These are phyloP conservation scores for Teratosphaeria zuluensis DNA, from an alignment of 2,329 filamentous ascomycete genomes.

Conservation along the genomic window DNA sequence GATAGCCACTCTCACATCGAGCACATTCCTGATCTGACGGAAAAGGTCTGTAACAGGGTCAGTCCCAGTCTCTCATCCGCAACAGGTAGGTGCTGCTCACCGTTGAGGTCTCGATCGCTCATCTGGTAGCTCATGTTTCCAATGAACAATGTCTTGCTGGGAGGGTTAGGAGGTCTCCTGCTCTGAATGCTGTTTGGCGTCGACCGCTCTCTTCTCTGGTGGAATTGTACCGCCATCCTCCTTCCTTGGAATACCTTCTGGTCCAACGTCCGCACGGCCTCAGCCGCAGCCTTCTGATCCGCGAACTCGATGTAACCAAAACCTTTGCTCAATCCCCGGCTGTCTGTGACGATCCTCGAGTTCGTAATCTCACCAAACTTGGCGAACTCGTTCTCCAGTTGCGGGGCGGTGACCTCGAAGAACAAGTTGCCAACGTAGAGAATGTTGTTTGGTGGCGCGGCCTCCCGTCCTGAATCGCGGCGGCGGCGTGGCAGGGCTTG, in stretches of 20 bases:
- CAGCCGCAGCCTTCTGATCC: constrained; percentile 41
- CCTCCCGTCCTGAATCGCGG: neutral
- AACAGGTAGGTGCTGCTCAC: constrained; percentile 10
- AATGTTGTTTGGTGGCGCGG: constrained; percentile 30
- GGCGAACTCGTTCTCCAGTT: constrained; percentile 50
- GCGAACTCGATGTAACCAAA: constrained; percentile 59
- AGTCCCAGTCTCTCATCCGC: neutral
- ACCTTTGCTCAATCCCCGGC: constrained; percentile 57
- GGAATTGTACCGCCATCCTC: constrained; percentile 53
- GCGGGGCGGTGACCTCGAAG: constrained; percentile 55
- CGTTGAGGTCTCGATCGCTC: constrained; percentile 70
- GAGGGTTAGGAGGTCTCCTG: constrained; percentile 29
- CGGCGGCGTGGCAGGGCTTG: neutral
- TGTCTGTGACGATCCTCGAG: constrained; percentile 50
- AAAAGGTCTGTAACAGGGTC: constrained; percentile 48
- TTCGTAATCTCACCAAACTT: constrained; percentile 47
- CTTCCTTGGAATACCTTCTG: constrained; percentile 55
- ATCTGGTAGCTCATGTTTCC: constrained; percentile 83
- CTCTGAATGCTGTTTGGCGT: neutral
- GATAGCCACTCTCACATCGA: constrained; percentile 71
- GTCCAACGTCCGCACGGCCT: constrained; percentile 50
- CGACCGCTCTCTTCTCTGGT: constrained; percentile 19
- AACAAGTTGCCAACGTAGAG: constrained; percentile 62
- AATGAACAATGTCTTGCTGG: constrained; percentile 63
- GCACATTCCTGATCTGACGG: constrained; percentile 56